A percentile compares a stretch with the other conserved stretches of the same genome.
Conservation (phyloP, 768 basidiomycete species). For the Boletus fagicola region DNA sequence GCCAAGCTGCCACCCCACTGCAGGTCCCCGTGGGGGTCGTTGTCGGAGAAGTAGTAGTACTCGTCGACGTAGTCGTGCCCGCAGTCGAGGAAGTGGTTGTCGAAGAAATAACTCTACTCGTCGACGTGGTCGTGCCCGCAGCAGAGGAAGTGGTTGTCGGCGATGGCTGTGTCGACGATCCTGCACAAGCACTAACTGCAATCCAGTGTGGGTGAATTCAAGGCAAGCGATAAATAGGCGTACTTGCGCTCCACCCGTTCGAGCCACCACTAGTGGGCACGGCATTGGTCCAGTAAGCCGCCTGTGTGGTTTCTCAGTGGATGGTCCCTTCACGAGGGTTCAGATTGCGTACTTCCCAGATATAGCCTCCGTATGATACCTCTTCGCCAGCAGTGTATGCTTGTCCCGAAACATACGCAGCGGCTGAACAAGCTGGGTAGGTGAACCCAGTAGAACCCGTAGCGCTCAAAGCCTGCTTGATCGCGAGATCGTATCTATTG, state of each 20-base stretch:
- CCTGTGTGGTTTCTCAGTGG: conserved; percentile 35
- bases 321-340: conserved; percentile 1
- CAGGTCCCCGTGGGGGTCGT: conserved; percentile 39
- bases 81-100: conserved; percentile 20
- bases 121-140: conserved; percentile 3
- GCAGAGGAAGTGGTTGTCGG: conserved; percentile 21
- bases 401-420: conserved; percentile 48
- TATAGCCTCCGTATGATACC: conserved; percentile 59
- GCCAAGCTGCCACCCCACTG: conserved; percentile 50
- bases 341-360: conserved; percentile 51
- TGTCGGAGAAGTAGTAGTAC: conserved; percentile 14
- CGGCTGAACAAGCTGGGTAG: conserved; percentile 58
- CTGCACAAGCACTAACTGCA: conserved; percentile 26
- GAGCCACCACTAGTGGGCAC: conserved; percentile 48
- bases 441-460: conserved; percentile 71
- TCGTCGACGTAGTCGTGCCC: conserved; percentile 9
- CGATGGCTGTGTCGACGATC: conserved; percentile 3
- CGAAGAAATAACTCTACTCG: conserved; percentile 9
- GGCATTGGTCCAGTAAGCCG: conserved; percentile 56
- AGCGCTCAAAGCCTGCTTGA: conserved; percentile 57
- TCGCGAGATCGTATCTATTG: conserved; percentile 54
- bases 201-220: background rate
- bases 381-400: conserved; percentile 50
- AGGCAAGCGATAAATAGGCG: conserved; percentile 18
- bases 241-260: conserved; percentile 67